Base-by-base conservation (phyloP, 2,329 filamentous ascomycete species). In the Botrytis hyacinthi region DNA sequence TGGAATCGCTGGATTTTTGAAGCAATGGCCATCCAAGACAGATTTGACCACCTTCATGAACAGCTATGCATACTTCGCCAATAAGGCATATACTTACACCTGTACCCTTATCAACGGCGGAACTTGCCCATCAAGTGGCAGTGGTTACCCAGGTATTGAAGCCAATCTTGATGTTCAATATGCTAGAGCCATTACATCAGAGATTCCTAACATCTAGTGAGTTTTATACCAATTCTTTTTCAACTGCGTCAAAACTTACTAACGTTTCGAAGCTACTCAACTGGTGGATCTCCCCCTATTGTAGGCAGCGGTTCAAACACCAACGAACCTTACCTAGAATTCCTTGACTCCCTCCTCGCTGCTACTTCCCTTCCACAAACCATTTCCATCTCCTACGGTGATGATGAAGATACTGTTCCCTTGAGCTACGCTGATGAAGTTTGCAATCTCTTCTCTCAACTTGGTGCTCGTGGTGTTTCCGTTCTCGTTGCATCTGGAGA, bases 311-410 rank as follows among this genome's bases (percentile, higher is more conserved):
- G 80, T 76, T 71, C 83, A 80, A 86, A 90, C 80, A 85, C 84
- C 76, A 93, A 93, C 80, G 91, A 93, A 82, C 90, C 90, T 0
- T 93, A 92, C 80, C 83, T 92, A 1, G 85, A 85, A 22, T 92
- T 88, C 83, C 83, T 92, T 12, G 84, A 87, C 73, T 88, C 88
- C 80, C 80, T 92, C 2, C 84, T 91, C 0, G 81, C 82, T 1
- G 85, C 86, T 74, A 78, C 81, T 32, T 81, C 86, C 71, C 83
- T 93, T 2, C 90, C 91, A 0, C 87, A 88, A 75, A 87, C 89
- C 10, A 84, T 89, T 74, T 85, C 84, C 54, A 86, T 90, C 76
- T 87, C 85, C 5, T 89, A 89, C 78, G 87, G 87, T 65, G 85
- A 85, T 60, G 83, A 85, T 61, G 88, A 90, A 80, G 80, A 81